Base-by-base conservation (phyloP, 1,284 basidiomycete genomes). In the Papiliotrema nemorosa region DNA sequence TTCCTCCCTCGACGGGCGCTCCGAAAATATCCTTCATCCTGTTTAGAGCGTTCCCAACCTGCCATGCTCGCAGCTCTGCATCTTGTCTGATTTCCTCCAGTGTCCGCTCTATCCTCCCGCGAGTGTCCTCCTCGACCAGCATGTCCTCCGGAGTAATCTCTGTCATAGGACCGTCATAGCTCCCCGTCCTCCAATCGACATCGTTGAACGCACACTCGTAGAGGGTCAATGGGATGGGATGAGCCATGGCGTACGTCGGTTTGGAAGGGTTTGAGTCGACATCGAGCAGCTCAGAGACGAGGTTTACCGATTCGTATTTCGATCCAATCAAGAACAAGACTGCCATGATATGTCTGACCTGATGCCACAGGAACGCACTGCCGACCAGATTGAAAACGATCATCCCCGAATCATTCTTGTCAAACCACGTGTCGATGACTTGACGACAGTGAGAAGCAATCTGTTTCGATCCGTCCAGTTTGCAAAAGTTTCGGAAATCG, bases 401-500 rank as follows among this genome's bases (percentile, higher is more conserved):
- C 56, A 58, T 57, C 24, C 38, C 43, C 41, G 29, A 31, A 7
- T 55, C 44, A 10, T 47, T 34, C 59, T 54, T 44, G 3, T 73
- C 72, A 24, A 74, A 67, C 47, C 59, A 72, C 6, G 72, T 64
- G 39, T 63, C 49, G 27, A 68, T 31, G 9, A 74, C 69, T 4
- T 61, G 50, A 5, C 73, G 58, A 18, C 45, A 44, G 55, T 75
- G 71, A 53, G 83, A 82, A 21, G 85, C 85, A 58, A 97, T 87
- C 75, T 97, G 94, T 73, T 98, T 98, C 52, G 82, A 81, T 0
- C 90, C 82, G 70, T 98, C 94, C n/a, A 97, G 75, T 71, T 92
- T 94, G 79, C 90, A 97, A 40, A 97, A 79, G 68, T 98, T 97
- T 5, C 93, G 82, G 68, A 97, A 97, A 75, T 99, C 96, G 76